These are phyloP conservation scores for Dysphania ambrosioides DNA, from an alignment of 148 eudicot species.

Conservation along the genomic window DNA sequence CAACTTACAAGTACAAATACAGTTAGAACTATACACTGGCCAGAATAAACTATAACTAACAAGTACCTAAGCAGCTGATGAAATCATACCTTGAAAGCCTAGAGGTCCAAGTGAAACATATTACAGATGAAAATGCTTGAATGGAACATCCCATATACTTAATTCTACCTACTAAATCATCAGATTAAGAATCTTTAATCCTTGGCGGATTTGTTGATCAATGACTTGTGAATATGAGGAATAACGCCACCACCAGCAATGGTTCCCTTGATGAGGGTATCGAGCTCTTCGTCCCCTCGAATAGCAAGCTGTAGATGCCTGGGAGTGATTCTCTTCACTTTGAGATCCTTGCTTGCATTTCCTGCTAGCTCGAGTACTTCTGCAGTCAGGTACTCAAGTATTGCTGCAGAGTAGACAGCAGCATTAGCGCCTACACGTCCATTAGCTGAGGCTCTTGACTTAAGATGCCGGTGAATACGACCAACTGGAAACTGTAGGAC, in stretches of 20 bases:
- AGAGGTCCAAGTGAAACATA: neutral
- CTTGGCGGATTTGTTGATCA: slow-evolving; percentile 79
- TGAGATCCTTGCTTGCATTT: slow-evolving; percentile 90
- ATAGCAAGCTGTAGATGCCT: slow-evolving; percentile 88
- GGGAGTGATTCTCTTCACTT: slow-evolving; percentile 91
- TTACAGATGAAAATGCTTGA: neutral
- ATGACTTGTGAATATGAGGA: slow-evolving; percentile 91
- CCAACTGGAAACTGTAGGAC: slow-evolving; percentile 69
- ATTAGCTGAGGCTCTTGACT: slow-evolving; percentile 64
- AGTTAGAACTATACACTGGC: slow-evolving; percentile 30
- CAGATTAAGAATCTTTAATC: slow-evolving; percentile 34
- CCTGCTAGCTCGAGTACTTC: slow-evolving; percentile 89
- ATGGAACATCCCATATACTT: slow-evolving; percentile 14
- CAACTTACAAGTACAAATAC: slow-evolving; percentile 1
- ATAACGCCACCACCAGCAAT: slow-evolving; percentile 96
- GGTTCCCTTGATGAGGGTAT: slow-evolving; percentile 92
- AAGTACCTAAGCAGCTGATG: slow-evolving; percentile 9
- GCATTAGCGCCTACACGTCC: slow-evolving; percentile 92
- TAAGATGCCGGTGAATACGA: slow-evolving; percentile 80
- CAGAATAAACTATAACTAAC: slow-evolving; percentile 10
- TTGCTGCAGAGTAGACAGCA: slow-evolving; percentile 88
- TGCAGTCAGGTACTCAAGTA: slow-evolving; percentile 85
- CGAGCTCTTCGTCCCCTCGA: slow-evolving; percentile 91
- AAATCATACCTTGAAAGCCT: slow-evolving; percentile 6
- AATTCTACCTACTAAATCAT: neutral